phyloP scores from a whole-genome alignment of 2,329 filamentous ascomycete genomes.

The Colletotrichum tanaceti region DNA sequence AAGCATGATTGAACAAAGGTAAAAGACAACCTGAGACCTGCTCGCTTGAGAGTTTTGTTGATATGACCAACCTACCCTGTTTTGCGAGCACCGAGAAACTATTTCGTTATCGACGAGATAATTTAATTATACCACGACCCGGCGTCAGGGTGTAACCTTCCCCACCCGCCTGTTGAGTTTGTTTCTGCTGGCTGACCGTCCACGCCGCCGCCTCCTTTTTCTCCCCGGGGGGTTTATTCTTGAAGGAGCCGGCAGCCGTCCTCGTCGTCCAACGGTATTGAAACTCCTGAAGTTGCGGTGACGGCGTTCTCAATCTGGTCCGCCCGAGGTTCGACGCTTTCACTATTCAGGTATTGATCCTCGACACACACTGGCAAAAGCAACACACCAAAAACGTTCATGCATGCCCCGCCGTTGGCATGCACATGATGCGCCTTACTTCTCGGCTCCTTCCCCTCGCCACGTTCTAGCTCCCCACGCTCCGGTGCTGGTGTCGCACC shows the following conservation, averaged over 20 bases:
- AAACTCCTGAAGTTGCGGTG: slow-evolving; percentile 20
- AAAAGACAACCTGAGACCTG: slow-evolving; percentile 6
- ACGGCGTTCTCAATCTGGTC: slow-evolving; percentile 18
- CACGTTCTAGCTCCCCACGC: slow-evolving; percentile 30
- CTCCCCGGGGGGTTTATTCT: slow-evolving; percentile 14
- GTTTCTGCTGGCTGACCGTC: background rate
- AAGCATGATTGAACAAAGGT: slow-evolving; percentile 9
- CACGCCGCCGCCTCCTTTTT: slow-evolving; percentile 14
- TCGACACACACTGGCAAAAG: slow-evolving; percentile 21
- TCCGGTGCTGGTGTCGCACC: slow-evolving; percentile 25
- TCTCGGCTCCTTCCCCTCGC: slow-evolving; percentile 23
- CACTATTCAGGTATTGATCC: slow-evolving; percentile 19
- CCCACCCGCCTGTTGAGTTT: background rate
- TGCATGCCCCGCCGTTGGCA: slow-evolving; percentile 35
- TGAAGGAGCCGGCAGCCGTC: background rate
- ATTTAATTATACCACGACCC: no score
- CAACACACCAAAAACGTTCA: slow-evolving; percentile 31
- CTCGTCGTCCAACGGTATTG: background rate
- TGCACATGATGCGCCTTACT: slow-evolving; percentile 35
- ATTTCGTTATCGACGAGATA: slow-evolving; percentile 6
- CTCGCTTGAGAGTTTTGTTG: background rate
- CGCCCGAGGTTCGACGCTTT: slow-evolving; percentile 27
- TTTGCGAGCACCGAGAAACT: slow-evolving; percentile 7
- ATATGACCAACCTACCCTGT: background rate
- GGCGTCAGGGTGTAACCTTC: background rate